A percentile compares a stretch with the other conserved stretches of the same genome.
Evolutionary conservation across 192 early-diverging fungal species (phyloP).

Genomic region (Funneliformis mosseae): DNA sequence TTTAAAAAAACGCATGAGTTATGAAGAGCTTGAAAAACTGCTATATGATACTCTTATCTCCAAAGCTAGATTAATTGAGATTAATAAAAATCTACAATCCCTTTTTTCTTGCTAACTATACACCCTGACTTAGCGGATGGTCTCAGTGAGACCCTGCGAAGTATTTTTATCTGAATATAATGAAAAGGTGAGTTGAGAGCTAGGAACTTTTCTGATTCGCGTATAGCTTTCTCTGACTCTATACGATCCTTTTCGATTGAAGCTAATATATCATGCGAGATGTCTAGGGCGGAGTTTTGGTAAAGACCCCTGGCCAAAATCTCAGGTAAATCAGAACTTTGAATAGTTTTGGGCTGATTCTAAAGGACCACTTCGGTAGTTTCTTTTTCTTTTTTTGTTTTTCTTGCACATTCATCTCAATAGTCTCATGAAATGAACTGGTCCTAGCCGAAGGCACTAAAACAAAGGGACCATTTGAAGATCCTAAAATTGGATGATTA

Average conservation of each 20-base stretch:
- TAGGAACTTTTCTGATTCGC: not conserved
- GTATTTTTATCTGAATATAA: too few relatives aligned
- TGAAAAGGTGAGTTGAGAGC: not conserved
- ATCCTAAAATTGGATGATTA: too few relatives aligned
- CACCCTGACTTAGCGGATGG: not conserved
- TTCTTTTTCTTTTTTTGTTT: constrained; percentile 9
- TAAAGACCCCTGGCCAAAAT: too few relatives aligned
- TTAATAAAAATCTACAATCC: too few relatives aligned
- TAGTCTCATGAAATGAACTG: too few relatives aligned
- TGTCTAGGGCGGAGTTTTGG: not conserved
- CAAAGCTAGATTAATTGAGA: too few relatives aligned
- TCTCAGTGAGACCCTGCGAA: too few relatives aligned
- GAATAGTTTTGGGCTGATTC: not conserved
- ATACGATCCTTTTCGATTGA: not conserved
- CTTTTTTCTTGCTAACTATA: constrained; percentile 9
- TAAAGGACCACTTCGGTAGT: not conserved
- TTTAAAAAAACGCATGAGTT: too few relatives aligned
- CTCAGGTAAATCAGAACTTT: not conserved
- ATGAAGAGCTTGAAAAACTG: too few relatives aligned
- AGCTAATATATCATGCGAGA: not conserved
- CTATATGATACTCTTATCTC: too few relatives aligned
- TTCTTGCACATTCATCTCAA: not conserved
- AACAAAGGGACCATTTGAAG: too few relatives aligned
- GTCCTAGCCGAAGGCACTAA: too few relatives aligned
- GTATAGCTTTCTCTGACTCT: not conserved